phyloP scores from a whole-genome alignment of 148 eudicot species.

The Persicaria maculosa region DNA sequence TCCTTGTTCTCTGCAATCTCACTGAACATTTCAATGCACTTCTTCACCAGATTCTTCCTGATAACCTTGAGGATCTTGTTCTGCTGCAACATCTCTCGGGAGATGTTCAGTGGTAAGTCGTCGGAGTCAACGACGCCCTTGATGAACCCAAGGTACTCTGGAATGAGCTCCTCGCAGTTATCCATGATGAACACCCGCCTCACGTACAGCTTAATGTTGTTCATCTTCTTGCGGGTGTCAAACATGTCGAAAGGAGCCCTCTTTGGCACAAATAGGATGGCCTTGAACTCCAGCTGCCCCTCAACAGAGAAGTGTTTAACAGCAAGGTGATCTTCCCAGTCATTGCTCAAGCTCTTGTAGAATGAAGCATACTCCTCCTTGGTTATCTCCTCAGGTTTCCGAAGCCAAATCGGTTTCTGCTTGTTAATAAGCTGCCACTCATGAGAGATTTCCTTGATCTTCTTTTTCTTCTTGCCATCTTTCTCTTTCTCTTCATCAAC shows the following conservation, averaged over 20 bases:
- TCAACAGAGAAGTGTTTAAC: slow-evolving; percentile 92
- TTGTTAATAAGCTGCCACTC: slow-evolving; percentile 88
- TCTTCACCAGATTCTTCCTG: slow-evolving; percentile 85
- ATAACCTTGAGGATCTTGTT: slow-evolving; percentile 91
- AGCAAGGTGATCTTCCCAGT: slow-evolving; percentile 87
- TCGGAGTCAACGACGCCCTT: slow-evolving; percentile 90
- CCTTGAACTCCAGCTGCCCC: slow-evolving; percentile 85
- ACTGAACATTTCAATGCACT: slow-evolving; percentile 84
- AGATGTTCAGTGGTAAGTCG: slow-evolving; percentile 85
- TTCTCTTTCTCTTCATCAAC: slow-evolving; percentile 77
- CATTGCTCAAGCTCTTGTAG: slow-evolving; percentile 89
- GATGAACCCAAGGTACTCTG: slow-evolving; percentile 86
- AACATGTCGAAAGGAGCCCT: slow-evolving; percentile 86
- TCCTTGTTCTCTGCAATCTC: slow-evolving; percentile 94
- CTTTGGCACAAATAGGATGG: slow-evolving; percentile 71
- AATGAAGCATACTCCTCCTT: slow-evolving; percentile 86
- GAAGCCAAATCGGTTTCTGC: slow-evolving; percentile 86
- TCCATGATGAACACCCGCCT: slow-evolving; percentile 93
- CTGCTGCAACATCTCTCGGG: slow-evolving; percentile 86
- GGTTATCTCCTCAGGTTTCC: slow-evolving; percentile 87
- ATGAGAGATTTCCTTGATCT: slow-evolving; percentile 75
- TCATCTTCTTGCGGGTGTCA: slow-evolving; percentile 78
- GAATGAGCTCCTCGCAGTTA: slow-evolving; percentile 85
- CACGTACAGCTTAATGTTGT: slow-evolving; percentile 93
- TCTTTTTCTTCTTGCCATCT: slow-evolving; percentile 57